phyloP scores from a whole-genome alignment of 805 yeast genomes.

The Hanseniaspora valbyensis region DNA sequence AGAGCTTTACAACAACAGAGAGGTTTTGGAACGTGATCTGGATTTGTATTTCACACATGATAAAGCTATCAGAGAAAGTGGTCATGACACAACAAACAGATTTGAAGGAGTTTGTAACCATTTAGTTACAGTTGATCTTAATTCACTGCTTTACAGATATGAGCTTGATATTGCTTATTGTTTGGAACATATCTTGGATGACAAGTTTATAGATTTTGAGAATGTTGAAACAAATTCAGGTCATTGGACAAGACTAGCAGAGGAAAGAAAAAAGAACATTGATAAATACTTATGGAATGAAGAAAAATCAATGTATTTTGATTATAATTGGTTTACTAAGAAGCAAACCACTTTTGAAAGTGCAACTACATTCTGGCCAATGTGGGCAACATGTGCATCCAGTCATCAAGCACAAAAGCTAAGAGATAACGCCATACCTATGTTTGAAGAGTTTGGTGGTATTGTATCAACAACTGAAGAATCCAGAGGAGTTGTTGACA shows the following conservation, averaged over 20 bases:
- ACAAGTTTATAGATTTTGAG: conserved; percentile 34
- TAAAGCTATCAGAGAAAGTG: conserved; percentile 89
- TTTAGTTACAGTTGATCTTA: conserved; percentile 82
- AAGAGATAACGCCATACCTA: conserved; percentile 46
- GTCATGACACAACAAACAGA: conserved; percentile 89
- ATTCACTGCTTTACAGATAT: conserved; percentile 76
- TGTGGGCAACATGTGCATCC: conserved; percentile 70
- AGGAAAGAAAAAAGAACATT: conserved; percentile 42
- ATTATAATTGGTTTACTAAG: conserved; percentile 56
- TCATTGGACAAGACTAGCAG: conserved; percentile 55
- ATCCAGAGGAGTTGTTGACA: conserved; percentile 60
- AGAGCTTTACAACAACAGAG: conserved; percentile 53
- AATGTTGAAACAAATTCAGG: conserved; percentile 36
- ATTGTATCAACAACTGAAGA: conserved; percentile 69
- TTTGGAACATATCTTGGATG: conserved; percentile 46
- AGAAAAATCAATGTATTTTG: conserved; percentile 64
- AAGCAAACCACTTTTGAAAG: conserved; percentile 60
- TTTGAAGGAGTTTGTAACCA: conserved; percentile 82
- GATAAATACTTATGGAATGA: conserved; percentile 77
- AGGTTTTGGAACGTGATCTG: conserved; percentile 61
- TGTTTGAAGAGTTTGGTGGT: conserved; percentile 82
- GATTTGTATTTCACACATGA: conserved; percentile 87
- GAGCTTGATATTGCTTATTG: conserved; percentile 70
- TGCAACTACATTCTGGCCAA: conserved; percentile 85
- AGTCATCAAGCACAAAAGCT: conserved; percentile 56